phyloP scores from a whole-genome alignment of 2,329 filamentous ascomycete species.

The Aspergillus sp. region DNA sequence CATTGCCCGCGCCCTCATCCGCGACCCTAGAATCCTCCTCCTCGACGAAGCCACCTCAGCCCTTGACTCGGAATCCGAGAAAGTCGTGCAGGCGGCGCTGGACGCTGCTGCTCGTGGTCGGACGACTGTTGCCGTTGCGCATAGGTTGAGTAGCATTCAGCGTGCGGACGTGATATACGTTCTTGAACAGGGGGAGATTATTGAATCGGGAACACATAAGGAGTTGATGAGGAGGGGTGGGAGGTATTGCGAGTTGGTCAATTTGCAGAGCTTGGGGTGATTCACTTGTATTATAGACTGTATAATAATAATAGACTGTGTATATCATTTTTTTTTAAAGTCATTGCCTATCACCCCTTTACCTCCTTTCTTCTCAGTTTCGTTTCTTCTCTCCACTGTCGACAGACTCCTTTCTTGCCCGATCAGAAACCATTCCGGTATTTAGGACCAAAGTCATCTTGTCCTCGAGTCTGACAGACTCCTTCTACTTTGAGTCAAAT shows the following conservation, averaged over 20 bases:
- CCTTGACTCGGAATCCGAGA: constrained; percentile 39
- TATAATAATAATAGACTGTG: too few relatives aligned
- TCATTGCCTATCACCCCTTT: too few relatives aligned
- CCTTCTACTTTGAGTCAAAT: too few relatives aligned
- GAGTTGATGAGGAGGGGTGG: constrained; percentile 62
- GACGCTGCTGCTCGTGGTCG: constrained; percentile 73
- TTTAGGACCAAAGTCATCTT: too few relatives aligned
- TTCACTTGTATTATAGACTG: not conserved
- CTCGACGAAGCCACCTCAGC: constrained; percentile 37
- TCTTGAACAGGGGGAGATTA: constrained; percentile 74
- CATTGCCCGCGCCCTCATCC: constrained; percentile 30
- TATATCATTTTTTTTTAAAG: too few relatives aligned
- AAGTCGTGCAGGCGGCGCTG: constrained; percentile 57
- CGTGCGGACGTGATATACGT: constrained; percentile 90
- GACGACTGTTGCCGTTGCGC: constrained; percentile 86
- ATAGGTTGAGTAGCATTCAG: constrained; percentile 81
- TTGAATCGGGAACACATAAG: constrained; percentile 71
- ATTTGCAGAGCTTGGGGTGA: constrained; percentile 62
- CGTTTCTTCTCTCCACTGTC: too few relatives aligned
- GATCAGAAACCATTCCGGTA: too few relatives aligned
- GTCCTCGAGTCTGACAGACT: too few relatives aligned
- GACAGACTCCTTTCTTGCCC: too few relatives aligned
- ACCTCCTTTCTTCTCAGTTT: too few relatives aligned
- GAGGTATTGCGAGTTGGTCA: constrained; percentile 67
- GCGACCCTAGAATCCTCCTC: constrained; percentile 26